A percentile compares a stretch with the other conserved stretches of the same genome.
phyloP scores from a whole-genome alignment of 169 alveolate genomes.

The Theileria luwenshuni region DNA sequence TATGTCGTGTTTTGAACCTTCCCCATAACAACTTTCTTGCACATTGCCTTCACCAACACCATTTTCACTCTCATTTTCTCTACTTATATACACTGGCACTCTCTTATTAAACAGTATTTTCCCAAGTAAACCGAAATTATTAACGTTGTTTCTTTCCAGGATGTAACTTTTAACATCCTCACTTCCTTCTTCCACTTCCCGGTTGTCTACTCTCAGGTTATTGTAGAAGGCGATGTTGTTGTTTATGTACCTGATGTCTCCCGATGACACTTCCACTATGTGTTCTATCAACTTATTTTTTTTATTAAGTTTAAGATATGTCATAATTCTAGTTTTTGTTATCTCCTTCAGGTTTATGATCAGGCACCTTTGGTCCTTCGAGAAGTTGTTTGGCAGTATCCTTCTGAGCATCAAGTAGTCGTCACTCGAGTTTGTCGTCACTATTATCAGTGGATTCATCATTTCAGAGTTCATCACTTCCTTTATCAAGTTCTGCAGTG shows the following conservation, averaged over 20 bases:
- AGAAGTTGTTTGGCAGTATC: conserved; percentile 48
- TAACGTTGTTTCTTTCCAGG: conserved; percentile 33
- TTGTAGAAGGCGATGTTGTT: conserved; percentile 43
- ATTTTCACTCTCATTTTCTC: neutral
- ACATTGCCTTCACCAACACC: neutral
- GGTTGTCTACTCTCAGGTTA: neutral
- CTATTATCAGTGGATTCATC: conserved; percentile 50
- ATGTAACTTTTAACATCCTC: conserved; percentile 29
- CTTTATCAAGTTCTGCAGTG: conserved; percentile 29
- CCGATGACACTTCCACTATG: conserved; percentile 29
- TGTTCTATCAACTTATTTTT: conserved; percentile 31
- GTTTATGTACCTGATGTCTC: conserved; percentile 59
- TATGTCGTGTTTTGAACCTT: too few relatives aligned
- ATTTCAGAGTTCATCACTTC: conserved; percentile 29
- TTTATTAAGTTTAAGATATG: conserved; percentile 30
- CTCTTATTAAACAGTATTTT: conserved; percentile 57
- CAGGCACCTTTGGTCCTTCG: conserved; percentile 54
- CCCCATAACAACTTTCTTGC: too few relatives aligned
- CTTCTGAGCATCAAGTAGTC: conserved; percentile 47
- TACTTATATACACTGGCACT: conserved; percentile 18
- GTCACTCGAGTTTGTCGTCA: conserved; percentile 41
- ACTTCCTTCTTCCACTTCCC: neutral
- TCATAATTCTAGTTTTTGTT: conserved; percentile 36
- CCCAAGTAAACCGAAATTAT: conserved; percentile 43
- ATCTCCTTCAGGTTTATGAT: conserved; percentile 36